A percentile compares a stretch with the other conserved stretches of the same genome.
phyloP scores from a whole-genome alignment of 1,284 basidiomycete species.

The Xanthoconium separans region DNA sequence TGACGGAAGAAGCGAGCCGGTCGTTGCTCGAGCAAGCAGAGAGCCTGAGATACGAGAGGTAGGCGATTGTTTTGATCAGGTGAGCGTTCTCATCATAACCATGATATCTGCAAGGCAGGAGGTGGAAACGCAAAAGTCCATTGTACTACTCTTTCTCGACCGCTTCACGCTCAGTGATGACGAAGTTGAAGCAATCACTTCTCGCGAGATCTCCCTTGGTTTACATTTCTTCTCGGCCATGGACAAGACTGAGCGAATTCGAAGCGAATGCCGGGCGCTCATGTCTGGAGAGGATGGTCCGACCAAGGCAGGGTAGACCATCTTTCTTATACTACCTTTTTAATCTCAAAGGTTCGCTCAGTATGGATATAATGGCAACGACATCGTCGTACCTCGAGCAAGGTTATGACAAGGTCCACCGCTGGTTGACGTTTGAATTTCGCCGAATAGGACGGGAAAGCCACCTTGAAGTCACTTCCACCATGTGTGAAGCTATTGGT shows the following conservation, averaged over 20 bases:
- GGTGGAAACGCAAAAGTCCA: slow-evolving; percentile 66
- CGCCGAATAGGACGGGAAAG: slow-evolving; percentile 76
- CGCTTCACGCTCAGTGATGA: slow-evolving; percentile 79
- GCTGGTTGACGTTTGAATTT: slow-evolving; percentile 87
- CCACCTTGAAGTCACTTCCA: slow-evolving; percentile 74
- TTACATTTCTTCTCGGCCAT: slow-evolving; percentile 79
- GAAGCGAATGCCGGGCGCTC: slow-evolving; percentile 77
- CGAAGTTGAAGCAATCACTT: slow-evolving; percentile 74
- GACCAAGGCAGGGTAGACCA: slow-evolving; percentile 75
- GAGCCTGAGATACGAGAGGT: slow-evolving; percentile 81
- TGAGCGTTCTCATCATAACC: not conserved
- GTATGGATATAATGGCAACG: slow-evolving; percentile 84
- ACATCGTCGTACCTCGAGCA: slow-evolving; percentile 84
- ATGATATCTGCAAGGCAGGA: slow-evolving; percentile 48
- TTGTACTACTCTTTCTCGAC: slow-evolving; percentile 77
- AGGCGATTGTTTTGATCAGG: slow-evolving; percentile 16
- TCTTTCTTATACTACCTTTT: not conserved
- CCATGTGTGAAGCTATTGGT: slow-evolving; percentile 72
- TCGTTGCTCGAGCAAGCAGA: slow-evolving; percentile 86
- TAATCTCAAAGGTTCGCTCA: slow-evolving; percentile 32
- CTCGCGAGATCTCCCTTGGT: slow-evolving; percentile 76
- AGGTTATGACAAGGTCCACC: slow-evolving; percentile 86
- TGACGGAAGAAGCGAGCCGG: slow-evolving; percentile 78
- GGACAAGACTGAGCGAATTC: slow-evolving; percentile 82
- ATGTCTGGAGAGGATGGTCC: slow-evolving; percentile 85